Base-by-base conservation (phyloP, 192 early-diverging fungal genomes). In the Coemansia sp. region DNA sequence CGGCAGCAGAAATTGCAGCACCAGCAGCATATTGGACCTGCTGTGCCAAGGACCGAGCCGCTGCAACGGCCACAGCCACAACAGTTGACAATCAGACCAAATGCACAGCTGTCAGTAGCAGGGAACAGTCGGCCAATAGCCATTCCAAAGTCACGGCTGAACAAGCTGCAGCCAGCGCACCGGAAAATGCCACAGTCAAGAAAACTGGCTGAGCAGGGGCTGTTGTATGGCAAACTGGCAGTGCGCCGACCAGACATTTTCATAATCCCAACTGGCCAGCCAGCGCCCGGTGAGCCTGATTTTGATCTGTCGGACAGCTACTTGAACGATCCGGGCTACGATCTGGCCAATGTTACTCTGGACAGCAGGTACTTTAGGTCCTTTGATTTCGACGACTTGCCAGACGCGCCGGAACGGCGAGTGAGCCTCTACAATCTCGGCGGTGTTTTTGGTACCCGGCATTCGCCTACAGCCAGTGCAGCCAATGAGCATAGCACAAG, bases 381-480 rank as follows among this genome's bases (percentile, higher is more conserved):
- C 10, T 76, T 76, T 58, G 72, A 76, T 39, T 47, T 69, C 38
- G 66, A 76, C 36, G 45, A 60, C 55, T 58, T 76, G 14, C 72
- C 72, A 20, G 72, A 76, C 12, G 58, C 62, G 3, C 72, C 72
- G 14, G 50, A 56, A 31, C 72, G 72, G 58, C 56, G 54, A 12
- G 17, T 65, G 11, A 62, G 58, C 51, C 36, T 49, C 23, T 76
- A 76, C 37, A 69, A 69, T 34, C 60, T 65, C 43, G 65, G 71
- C 14, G 65, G 44, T 11, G 59, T 58, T 39, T 58, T 64, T 2
- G 55, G 60, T 15, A 44, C 45, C 5, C 38, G 26, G 11, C 58
- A 46, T 21, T 53, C 62, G 23, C 56, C 66, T 11, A 5, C 40
- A 18, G 3, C 40, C 40, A 41, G 40, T 18, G 17, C 40, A 5